These are phyloP conservation scores for Microcos paniculata DNA, from an alignment of 345 rosid genomes.

Conservation along the genomic window DNA sequence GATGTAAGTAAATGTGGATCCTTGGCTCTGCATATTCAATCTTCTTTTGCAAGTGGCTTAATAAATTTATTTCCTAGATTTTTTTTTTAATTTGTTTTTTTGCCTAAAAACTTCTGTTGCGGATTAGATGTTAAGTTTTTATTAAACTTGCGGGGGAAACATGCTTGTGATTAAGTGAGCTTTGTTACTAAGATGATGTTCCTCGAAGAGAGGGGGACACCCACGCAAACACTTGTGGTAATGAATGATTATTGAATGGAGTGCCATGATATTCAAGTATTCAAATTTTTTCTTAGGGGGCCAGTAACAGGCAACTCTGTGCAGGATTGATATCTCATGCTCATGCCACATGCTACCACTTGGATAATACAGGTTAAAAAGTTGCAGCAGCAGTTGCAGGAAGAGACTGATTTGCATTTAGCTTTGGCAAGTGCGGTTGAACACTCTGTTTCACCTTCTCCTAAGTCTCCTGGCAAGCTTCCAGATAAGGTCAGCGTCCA, in stretches of 20 bases:
- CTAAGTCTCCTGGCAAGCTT: conserved; percentile 58
- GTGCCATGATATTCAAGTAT: background rate
- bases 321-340: conserved; percentile 4
- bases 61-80: background rate
- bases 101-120: background rate
- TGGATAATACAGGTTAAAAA: conserved; percentile 54
- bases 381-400: conserved; percentile 71
- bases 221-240: background rate
- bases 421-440: conserved; percentile 72
- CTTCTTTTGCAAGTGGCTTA: background rate
- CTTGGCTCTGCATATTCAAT: background rate
- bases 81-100: background rate
- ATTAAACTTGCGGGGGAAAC: background rate
- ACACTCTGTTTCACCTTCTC: conserved; percentile 44
- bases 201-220: background rate
- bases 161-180: background rate
- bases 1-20: conserved; percentile 70
- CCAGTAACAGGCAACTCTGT: background rate
- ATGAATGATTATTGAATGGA: background rate
- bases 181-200: background rate
- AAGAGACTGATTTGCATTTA: conserved; percentile 64
- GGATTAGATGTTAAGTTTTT: background rate
- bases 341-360: conserved; percentile 5
- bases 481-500: conserved; percentile 60
- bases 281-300: background rate